Evolutionary conservation across 441 rosid species (phyloP).

Genomic region (Arabidopsis lyrata): DNA sequence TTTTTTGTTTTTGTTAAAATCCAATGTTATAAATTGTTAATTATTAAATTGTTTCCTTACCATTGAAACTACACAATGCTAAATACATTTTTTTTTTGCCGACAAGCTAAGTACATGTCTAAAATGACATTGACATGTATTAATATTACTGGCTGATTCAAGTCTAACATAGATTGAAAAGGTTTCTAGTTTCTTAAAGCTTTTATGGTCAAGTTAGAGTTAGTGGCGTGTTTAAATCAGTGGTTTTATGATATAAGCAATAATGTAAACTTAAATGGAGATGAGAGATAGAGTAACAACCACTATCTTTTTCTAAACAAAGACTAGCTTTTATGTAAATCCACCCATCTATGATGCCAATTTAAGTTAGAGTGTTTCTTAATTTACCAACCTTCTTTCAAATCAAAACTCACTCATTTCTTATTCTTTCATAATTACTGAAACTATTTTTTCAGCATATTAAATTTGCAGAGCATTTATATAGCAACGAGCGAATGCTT

Average conservation of each 20-base stretch:
- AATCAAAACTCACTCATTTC: slow-evolving; percentile 18
- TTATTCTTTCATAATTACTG: slow-evolving; percentile 2
- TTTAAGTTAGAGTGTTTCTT: slow-evolving; percentile 31
- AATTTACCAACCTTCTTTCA: slow-evolving; percentile 12
- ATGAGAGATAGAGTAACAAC: slow-evolving; percentile 20
- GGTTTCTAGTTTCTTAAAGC: not conserved
- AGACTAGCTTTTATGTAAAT: slow-evolving; percentile 8
- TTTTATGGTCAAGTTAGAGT: slow-evolving; percentile 36
- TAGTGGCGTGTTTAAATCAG: slow-evolving; percentile 35
- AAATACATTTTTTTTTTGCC: not conserved
- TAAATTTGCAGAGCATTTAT: not conserved
- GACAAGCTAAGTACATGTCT: slow-evolving; percentile 7
- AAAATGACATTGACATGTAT: not conserved
- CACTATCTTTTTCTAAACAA: slow-evolving; percentile 17
- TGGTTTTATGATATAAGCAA: slow-evolving; percentile 16
- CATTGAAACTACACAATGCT: slow-evolving; percentile 12
- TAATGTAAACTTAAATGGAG: slow-evolving; percentile 7
- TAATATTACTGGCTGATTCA: not conserved
- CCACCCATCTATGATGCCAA: slow-evolving; percentile 14
- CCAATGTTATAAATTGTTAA: slow-evolving; percentile 40
- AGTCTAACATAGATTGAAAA: not conserved
- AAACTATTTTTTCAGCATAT: not conserved
- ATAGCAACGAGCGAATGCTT: not conserved
- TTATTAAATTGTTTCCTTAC: slow-evolving; percentile 21
- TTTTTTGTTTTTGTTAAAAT: slow-evolving; percentile 26